Percentiles rank a stretch among this genome's conserved stretches.
Evolutionary conservation across 495 filamentous ascomycete species (phyloP).

Genomic region (Aspergillus sparsus): DNA sequence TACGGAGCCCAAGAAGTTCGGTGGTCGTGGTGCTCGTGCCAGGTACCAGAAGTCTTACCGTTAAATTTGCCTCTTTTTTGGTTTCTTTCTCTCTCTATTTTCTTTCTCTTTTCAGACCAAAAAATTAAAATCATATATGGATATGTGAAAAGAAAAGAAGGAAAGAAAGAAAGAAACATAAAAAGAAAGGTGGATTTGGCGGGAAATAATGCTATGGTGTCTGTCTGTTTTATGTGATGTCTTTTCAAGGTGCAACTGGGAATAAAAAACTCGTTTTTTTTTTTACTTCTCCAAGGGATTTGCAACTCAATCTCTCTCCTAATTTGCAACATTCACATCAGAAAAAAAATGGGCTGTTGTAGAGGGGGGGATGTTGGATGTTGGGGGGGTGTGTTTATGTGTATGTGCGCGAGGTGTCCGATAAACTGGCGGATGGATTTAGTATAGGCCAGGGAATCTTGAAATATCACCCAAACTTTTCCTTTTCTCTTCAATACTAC

Average conservation of each 20-base stretch:
- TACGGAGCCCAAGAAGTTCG: conserved; percentile 91
- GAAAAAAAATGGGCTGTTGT: conserved; percentile 12
- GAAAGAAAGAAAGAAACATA: conserved; percentile 30
- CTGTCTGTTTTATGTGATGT: not conserved
- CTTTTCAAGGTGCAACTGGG: conserved; percentile 21
- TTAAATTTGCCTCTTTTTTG: conserved; percentile 40
- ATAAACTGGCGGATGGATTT: conserved; percentile 32
- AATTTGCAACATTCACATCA: too few relatives aligned
- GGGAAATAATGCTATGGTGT: conserved; percentile 5
- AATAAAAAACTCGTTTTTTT: conserved; percentile 7
- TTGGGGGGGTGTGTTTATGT: conserved; percentile 15
- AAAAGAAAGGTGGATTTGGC: conserved; percentile 16
- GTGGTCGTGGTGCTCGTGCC: conserved; percentile 82
- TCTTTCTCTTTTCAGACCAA: conserved; percentile 17
- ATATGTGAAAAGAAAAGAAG: conserved; percentile 16
- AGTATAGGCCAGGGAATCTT: conserved; percentile 37
- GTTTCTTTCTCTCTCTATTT: conserved; percentile 20
- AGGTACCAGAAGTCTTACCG: conserved; percentile 93
- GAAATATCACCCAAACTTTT: conserved; percentile 34
- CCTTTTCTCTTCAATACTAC: conserved; percentile 22
- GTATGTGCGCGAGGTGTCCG: conserved; percentile 3
- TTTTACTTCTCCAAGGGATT: not conserved
- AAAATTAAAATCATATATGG: conserved; percentile 7
- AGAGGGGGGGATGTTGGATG: conserved; percentile 23
- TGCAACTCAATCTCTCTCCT: not conserved